Percentiles rank a stretch among this genome's conserved stretches.
These are phyloP conservation scores for Erodium maritimum DNA, from an alignment of 345 rosid genomes.

Conservation along the genomic window DNA sequence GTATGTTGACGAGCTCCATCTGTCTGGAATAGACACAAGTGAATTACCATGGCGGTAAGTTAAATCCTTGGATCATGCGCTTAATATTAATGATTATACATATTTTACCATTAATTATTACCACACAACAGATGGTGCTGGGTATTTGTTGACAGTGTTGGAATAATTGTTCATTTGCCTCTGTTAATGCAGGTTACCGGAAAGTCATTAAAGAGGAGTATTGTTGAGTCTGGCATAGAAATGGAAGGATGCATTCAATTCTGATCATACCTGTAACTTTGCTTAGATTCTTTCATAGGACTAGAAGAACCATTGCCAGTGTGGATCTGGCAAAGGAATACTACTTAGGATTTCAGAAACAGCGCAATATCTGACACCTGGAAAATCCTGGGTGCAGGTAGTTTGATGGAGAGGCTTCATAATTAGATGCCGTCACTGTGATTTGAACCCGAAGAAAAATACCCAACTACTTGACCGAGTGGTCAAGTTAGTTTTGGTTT, in stretches of 20 bases:
- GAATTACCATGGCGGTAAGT: slow-evolving; percentile 98
- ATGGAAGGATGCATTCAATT: not conserved
- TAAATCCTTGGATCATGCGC: not conserved
- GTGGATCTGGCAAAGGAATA: slow-evolving; percentile 4
- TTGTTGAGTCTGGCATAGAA: not conserved
- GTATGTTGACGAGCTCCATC: slow-evolving; percentile 89
- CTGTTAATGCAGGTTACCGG: slow-evolving; percentile 59
- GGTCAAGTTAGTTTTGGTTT: no score
- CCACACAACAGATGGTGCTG: not conserved
- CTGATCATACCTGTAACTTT: slow-evolving; percentile 2
- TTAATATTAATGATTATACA: slow-evolving; percentile 4
- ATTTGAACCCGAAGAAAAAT: no score
- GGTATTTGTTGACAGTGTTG: not conserved
- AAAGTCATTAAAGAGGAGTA: slow-evolving; percentile 49
- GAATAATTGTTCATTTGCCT: slow-evolving; percentile 2
- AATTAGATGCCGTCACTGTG: no score
- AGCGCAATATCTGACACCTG: no score
- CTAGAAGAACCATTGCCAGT: not conserved
- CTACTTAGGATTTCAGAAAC: not conserved
- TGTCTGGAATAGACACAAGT: slow-evolving; percentile 92
- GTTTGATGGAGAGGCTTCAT: no score
- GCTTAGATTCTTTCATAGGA: not conserved
- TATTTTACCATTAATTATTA: not conserved
- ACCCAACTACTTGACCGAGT: no score
- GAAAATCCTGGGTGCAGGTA: not conserved